A percentile compares a stretch with the other conserved stretches of the same genome.
phyloP scores from a whole-genome alignment of 1,284 basidiomycete genomes.

The Amylostereum chailletii region DNA sequence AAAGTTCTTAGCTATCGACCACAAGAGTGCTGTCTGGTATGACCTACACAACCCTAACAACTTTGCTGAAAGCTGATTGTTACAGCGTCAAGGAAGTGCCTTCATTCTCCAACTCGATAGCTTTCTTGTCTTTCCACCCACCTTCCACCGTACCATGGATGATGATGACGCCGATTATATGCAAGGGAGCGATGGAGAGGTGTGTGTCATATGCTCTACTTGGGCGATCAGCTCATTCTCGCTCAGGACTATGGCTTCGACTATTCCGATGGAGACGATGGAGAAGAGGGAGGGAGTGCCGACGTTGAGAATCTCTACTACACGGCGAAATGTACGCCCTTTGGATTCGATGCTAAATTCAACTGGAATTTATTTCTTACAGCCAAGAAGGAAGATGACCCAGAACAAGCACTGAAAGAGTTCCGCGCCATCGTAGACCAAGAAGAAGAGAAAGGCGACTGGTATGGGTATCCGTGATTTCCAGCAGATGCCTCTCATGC shows the following conservation, averaged over 20 bases:
- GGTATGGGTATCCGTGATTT: slow-evolving; percentile 38
- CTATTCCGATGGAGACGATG: slow-evolving; percentile 89
- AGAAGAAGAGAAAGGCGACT: slow-evolving; percentile 89
- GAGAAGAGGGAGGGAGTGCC: slow-evolving; percentile 70
- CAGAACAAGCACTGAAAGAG: slow-evolving; percentile 82
- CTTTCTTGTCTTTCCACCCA: neutral
- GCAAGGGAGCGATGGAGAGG: slow-evolving; percentile 80
- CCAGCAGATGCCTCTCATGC: neutral
- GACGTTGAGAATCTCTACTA: slow-evolving; percentile 99
- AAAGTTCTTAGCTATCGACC: too few species aligned
- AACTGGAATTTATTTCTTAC: slow-evolving; percentile 5
- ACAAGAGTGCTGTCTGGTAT: too few species aligned
- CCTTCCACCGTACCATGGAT: slow-evolving; percentile 45
- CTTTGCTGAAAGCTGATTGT: too few species aligned
- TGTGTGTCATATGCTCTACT: slow-evolving; percentile 20
- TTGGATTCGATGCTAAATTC: neutral
- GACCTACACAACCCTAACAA: too few species aligned
- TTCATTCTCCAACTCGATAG: too few species aligned
- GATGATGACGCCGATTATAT: slow-evolving; percentile 87
- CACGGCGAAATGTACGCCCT: slow-evolving; percentile 79
- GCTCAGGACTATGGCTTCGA: slow-evolving; percentile 91
- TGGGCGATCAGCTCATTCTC: slow-evolving; percentile 7
- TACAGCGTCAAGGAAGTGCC: too few species aligned
- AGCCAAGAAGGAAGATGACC: slow-evolving; percentile 91
- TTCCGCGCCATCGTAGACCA: slow-evolving; percentile 83